A percentile compares a stretch with the other conserved stretches of the same genome.
Conservation (phyloP, 2,329 filamentous ascomycete genomes). For the Clarireedia monteithiana region DNA sequence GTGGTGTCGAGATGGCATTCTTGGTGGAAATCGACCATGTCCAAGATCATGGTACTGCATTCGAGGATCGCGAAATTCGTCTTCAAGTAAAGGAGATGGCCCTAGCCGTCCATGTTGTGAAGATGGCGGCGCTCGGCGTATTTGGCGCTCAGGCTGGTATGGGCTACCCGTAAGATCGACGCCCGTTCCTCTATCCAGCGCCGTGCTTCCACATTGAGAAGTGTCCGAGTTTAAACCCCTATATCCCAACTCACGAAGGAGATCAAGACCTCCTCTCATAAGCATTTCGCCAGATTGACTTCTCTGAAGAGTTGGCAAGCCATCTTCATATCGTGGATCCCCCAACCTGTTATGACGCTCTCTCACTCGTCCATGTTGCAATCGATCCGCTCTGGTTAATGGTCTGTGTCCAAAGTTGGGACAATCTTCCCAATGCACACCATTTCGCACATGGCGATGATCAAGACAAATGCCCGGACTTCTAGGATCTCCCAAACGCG, state of each 20-base stretch:
- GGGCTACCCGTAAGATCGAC: background rate
- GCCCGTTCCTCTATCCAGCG: background rate
- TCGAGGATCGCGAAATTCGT: background rate
- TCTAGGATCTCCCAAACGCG: background rate
- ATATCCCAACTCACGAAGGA: background rate
- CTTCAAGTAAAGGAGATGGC: background rate
- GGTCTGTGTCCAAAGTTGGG: conserved; percentile 1
- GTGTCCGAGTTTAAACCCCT: background rate
- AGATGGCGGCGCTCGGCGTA: background rate
- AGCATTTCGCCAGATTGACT: background rate
- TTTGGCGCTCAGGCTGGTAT: background rate
- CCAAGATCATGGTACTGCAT: conserved; percentile 2
- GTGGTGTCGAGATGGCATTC: background rate
- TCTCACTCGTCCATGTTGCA: background rate
- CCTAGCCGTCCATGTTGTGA: background rate
- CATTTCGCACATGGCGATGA: conserved; percentile 2
- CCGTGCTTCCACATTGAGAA: background rate
- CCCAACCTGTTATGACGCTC: background rate
- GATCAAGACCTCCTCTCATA: background rate
- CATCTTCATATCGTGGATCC: background rate
- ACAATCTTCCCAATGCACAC: conserved; percentile 5
- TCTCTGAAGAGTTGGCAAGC: background rate
- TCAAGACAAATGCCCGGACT: background rate
- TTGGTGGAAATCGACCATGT: background rate
- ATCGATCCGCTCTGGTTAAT: background rate